Conservation (phyloP, 1,284 basidiomycete species). For the Cerioporus squamosus region DNA sequence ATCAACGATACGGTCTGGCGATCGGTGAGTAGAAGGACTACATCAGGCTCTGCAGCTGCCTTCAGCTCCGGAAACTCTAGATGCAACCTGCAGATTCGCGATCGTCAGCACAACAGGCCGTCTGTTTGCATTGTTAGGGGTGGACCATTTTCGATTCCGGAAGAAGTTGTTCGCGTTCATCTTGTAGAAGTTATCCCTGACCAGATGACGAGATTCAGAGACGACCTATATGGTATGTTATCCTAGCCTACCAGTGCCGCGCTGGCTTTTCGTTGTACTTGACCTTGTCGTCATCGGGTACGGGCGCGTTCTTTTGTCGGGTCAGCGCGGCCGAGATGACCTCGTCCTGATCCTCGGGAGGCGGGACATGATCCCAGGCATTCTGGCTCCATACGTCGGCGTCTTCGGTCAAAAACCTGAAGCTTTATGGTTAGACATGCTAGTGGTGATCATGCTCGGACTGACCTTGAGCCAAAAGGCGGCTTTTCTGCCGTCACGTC, state of each 20-base stretch:
- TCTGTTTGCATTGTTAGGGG: background rate
- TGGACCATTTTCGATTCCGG: conserved; percentile 85
- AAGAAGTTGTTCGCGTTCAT: conserved; percentile 88
- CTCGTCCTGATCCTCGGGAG: conserved; percentile 78
- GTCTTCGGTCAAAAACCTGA: conserved; percentile 66
- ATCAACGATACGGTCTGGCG: conserved; percentile 4
- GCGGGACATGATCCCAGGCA: conserved; percentile 89
- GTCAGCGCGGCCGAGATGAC: conserved; percentile 70
- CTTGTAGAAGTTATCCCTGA: conserved; percentile 91
- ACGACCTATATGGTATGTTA: conserved; percentile 14
- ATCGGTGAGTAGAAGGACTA: conserved; percentile 33
- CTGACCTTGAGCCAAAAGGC: conserved; percentile 72
- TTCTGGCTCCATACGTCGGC: conserved; percentile 76
- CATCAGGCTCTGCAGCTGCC: conserved; percentile 68
- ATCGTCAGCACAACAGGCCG: background rate
- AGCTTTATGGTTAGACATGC: background rate
- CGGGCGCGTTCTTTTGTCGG: conserved; percentile 70
- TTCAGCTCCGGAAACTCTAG: conserved; percentile 91
- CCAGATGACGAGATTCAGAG: conserved; percentile 22
- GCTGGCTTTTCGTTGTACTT: conserved; percentile 80
- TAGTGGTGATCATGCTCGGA: background rate
- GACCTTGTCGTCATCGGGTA: conserved; percentile 65
- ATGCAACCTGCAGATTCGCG: conserved; percentile 64
- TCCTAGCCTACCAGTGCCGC: conserved; percentile 59
- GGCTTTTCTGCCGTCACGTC: conserved; percentile 60